Evolutionary conservation across 345 rosid genomes (phyloP).

Genomic region (Toxicodendron radicans): DNA sequence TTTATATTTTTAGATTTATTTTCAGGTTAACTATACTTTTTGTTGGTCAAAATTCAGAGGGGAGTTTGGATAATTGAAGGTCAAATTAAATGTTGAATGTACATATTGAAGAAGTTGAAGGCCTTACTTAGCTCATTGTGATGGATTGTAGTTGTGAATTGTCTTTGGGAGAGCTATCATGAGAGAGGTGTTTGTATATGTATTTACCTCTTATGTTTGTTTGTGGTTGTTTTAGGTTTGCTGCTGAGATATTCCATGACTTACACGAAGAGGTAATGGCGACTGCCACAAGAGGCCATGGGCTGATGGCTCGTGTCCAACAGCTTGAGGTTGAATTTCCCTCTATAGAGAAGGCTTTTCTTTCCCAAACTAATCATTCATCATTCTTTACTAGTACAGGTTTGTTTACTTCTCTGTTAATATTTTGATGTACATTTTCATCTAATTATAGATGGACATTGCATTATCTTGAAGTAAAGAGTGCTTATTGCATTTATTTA

Average conservation of each 20-base stretch:
- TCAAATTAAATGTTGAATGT: background rate
- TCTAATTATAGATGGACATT: background rate
- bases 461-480: background rate
- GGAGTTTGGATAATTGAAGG: background rate
- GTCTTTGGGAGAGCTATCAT: background rate
- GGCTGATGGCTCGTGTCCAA: constrained; percentile 82
- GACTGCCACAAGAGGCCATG: constrained; percentile 96
- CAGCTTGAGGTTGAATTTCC: constrained; percentile 93
- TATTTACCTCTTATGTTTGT: background rate
- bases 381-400: constrained; percentile 67
- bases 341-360: constrained; percentile 73
- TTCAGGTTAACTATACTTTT: background rate
- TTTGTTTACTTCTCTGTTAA: constrained; percentile 21
- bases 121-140: background rate
- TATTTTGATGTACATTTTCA: background rate
- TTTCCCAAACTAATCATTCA: constrained; percentile 81
- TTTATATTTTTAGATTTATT: background rate
- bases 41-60: background rate
- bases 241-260: constrained; percentile 95
- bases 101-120: background rate
- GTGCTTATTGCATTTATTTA: background rate
- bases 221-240: constrained; percentile 58
- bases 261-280: constrained; percentile 95
- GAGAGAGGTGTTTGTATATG: background rate
- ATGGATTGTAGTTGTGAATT: background rate